Conservation (phyloP, 257 asterid genomes). For the Petunia axillaris region DNA sequence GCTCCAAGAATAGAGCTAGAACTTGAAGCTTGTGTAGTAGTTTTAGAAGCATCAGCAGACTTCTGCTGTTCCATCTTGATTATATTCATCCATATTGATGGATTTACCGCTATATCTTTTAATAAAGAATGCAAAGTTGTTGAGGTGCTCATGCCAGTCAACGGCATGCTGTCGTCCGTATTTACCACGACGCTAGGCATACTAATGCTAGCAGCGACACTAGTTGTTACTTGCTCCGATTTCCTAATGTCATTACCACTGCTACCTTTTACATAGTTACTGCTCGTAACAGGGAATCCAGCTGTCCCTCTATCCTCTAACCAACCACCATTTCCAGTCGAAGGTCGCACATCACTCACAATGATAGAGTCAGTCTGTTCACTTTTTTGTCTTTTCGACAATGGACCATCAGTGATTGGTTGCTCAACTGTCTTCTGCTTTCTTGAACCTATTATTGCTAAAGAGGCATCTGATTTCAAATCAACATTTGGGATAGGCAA, state of each 20-base stretch:
- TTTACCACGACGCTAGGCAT: conserved; percentile 35
- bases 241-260: conserved; percentile 34
- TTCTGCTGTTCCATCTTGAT: conserved; percentile 66
- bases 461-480: conserved; percentile 46
- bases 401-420: conserved; percentile 58
- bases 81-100: conserved; percentile 74
- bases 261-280: conserved; percentile 31
- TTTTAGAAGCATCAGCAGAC: conserved; percentile 53
- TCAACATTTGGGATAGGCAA: conserved; percentile 45
- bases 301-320: conserved; percentile 50
- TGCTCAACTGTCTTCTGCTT: conserved; percentile 67
- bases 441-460: conserved; percentile 46
- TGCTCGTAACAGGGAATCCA: conserved; percentile 35
- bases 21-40: conserved; percentile 40
- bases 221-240: conserved; percentile 35
- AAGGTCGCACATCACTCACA: conserved; percentile 30
- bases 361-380: conserved; percentile 41
- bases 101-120: conserved; percentile 74
- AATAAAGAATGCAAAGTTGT: conserved; percentile 63
- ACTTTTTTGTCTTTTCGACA: conserved; percentile 64
- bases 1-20: conserved; percentile 56
- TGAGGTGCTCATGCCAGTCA: conserved; percentile 43
- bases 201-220: conserved; percentile 32
- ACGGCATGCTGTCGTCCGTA: conserved; percentile 40
- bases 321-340: conserved; percentile 53